These are phyloP conservation scores for Paecilomyces fulvus DNA, from an alignment of 2,329 filamentous ascomycete genomes.

Conservation along the genomic window DNA sequence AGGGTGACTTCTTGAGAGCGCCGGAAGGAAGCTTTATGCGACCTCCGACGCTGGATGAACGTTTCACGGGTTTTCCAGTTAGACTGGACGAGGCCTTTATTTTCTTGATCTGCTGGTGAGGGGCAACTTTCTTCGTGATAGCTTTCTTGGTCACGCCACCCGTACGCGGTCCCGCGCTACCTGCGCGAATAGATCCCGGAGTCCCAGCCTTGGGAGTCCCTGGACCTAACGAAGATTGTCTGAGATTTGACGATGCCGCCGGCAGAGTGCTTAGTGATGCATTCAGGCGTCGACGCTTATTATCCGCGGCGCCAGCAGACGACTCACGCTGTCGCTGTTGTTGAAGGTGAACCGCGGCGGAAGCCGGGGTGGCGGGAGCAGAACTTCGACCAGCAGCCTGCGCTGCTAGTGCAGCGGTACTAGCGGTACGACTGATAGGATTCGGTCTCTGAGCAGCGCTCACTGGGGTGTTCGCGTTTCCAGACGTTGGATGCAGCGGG, in stretches of 20 bases:
- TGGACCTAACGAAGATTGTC: constrained; percentile 54
- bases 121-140: constrained; percentile 46
- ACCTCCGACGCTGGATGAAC: constrained; percentile 32
- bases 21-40: constrained; percentile 22
- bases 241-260: constrained; percentile 45
- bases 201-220: constrained; percentile 56
- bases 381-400: constrained; percentile 32
- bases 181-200: constrained; percentile 44
- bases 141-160: constrained; percentile 36
- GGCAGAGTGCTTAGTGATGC: constrained; percentile 46
- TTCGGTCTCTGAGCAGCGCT: constrained; percentile 44
- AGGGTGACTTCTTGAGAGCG: constrained; percentile 34
- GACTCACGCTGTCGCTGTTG: constrained; percentile 47
- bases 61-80: constrained; percentile 32
- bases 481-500: constrained; percentile 48
- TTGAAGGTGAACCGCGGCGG: constrained; percentile 31
- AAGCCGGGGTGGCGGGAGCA: constrained; percentile 37
- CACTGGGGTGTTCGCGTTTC: constrained; percentile 46
- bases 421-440: constrained; percentile 18
- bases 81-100: constrained; percentile 23
- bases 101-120: constrained; percentile 43
- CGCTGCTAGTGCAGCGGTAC: constrained; percentile 33
- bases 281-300: constrained; percentile 52
- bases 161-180: constrained; percentile 48
- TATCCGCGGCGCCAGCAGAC: constrained; percentile 46